A percentile compares a stretch with the other conserved stretches of the same genome.
Conservation (phyloP, 2,329 filamentous ascomycete genomes). For the Alternaria alternata region DNA sequence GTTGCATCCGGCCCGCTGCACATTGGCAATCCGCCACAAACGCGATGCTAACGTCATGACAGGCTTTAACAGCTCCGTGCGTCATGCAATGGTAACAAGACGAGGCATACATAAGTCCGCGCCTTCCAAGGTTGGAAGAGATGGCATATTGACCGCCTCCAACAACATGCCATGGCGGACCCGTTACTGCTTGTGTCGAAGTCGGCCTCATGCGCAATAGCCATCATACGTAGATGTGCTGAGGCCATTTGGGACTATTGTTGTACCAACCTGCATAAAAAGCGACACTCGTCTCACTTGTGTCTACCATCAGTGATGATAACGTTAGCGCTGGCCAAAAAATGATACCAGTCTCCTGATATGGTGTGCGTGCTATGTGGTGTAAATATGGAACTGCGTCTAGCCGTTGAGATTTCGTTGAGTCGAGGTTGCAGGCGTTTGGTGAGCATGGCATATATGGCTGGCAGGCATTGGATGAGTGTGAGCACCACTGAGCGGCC, state of each 20-base stretch:
- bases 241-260: background rate
- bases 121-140: background rate
- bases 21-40: slow-evolving; percentile 1
- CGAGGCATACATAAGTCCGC: background rate
- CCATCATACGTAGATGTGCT: background rate
- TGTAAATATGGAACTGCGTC: background rate
- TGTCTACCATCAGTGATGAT: background rate
- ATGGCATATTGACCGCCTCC: background rate
- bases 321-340: background rate
- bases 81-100: background rate
- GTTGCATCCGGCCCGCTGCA: slow-evolving; percentile 1
- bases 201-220: too few species aligned
- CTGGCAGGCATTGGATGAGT: background rate
- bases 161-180: background rate
- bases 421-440: background rate
- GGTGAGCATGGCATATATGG: background rate
- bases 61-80: background rate
- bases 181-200: background rate
- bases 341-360: background rate
- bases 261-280: background rate
- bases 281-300: background rate
- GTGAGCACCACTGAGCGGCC: background rate
- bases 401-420: background rate
- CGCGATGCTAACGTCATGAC: slow-evolving; percentile 1
- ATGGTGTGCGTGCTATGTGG: background rate